Evolutionary conservation across 805 yeast species (phyloP), one percentile per base, ranked within the genome.

Genomic region (Millerozyma acaciae): DNA sequence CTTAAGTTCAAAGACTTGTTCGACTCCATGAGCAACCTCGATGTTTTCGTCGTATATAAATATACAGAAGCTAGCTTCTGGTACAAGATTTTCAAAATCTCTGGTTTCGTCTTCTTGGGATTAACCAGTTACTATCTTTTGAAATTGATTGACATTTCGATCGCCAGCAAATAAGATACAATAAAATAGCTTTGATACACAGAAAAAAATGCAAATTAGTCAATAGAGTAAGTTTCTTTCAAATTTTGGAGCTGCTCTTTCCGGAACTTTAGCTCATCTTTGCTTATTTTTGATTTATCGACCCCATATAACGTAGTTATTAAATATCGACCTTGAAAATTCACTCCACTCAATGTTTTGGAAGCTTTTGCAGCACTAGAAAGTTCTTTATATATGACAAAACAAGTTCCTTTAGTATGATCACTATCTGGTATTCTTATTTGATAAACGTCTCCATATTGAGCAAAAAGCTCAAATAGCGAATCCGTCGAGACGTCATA

Each of bases 31-130:
- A 65, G 72, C 39, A 62, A 62, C 25, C 62, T 76, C 12, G 76
- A 76, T 27, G 57, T 88, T 4, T 59, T 72, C 31, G 68, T 89
- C 35, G 68, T 71, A 42, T 90, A 89, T 60, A 68, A 61, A 44
- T 86, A 76, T 58, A 60, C 84, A 6, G 48, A 60, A 6, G 50
- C 59, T 24, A 75, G 70, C 40, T 72, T 75, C 55, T 62, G 76
- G 52, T 61, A 62, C 41, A 88, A 88, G 57, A 90, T 95, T 15
- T 41, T 78, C 26, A 68, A 75, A 34, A 71, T 85, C 30, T 75
- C 89, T 5, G 69, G 73, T 2, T 76, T 78, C 42, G 63, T 84
- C 15, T 76, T 82, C 40, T 51, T 71, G 19, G 85, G 80, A 0
- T 65, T 85, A 48, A 47, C 75, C 44, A 67, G 78, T 45, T 68